A percentile compares a stretch with the other conserved stretches of the same genome.
Evolutionary conservation across 352 stramenopile species (phyloP).

Genomic region (Phytophthora pluvialis): DNA sequence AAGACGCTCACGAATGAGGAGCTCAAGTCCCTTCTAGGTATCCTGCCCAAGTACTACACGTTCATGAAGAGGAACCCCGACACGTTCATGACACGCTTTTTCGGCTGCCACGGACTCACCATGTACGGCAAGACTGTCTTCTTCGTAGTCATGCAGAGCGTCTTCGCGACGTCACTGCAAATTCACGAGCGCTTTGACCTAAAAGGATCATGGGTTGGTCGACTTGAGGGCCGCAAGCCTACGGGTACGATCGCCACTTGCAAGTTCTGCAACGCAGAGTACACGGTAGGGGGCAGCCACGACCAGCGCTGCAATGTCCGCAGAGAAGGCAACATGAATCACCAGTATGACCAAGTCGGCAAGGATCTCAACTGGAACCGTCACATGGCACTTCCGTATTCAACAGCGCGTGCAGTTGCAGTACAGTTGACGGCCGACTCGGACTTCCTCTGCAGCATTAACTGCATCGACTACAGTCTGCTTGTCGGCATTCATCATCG

Average conservation of each 20-base stretch:
- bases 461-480: slow-evolving; percentile 96
- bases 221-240: slow-evolving; percentile 75
- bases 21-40: slow-evolving; percentile 75
- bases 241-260: slow-evolving; percentile 70
- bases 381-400: slow-evolving; percentile 70
- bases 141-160: slow-evolving; percentile 88
- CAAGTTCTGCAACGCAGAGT: slow-evolving; percentile 79
- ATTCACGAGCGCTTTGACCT: slow-evolving; percentile 87
- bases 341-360: slow-evolving; percentile 83
- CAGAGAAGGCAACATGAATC: slow-evolving; percentile 68
- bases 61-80: slow-evolving; percentile 71
- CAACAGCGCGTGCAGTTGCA: slow-evolving; percentile 63
- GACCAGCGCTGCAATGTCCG: slow-evolving; percentile 72
- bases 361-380: slow-evolving; percentile 89
- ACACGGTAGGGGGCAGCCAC: slow-evolving; percentile 69
- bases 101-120: slow-evolving; percentile 80
- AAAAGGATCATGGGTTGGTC: slow-evolving; percentile 87
- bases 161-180: slow-evolving; percentile 78
- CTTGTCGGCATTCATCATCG: slow-evolving; percentile 94
- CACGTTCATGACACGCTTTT: slow-evolving; percentile 85
- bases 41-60: slow-evolving; percentile 74
- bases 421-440: slow-evolving; percentile 87
- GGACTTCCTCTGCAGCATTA: slow-evolving; percentile 91
- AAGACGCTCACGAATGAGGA: slow-evolving; percentile 84
- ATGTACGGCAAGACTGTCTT: slow-evolving; percentile 89